A percentile compares a stretch with the other conserved stretches of the same genome.
These are phyloP conservation scores for Pelargonium cotyledonis DNA, from an alignment of 441 rosid species.

Conservation along the genomic window DNA sequence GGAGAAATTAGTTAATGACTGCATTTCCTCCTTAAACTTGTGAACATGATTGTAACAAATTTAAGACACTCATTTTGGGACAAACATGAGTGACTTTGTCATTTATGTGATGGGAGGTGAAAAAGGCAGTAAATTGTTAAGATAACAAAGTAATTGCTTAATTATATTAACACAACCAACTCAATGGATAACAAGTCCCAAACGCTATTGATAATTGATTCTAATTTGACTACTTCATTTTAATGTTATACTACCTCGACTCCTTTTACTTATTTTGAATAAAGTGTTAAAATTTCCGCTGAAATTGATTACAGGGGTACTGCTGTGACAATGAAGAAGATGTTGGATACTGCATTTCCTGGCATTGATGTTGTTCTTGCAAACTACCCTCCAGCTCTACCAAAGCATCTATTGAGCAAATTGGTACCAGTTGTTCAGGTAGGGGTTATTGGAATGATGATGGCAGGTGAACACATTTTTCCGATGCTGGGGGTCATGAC, in stretches of 20 bases:
- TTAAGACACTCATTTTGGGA: too few relatives aligned
- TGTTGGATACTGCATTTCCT: slow-evolving; percentile 31
- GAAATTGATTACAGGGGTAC: slow-evolving; percentile 25
- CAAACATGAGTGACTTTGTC: too few relatives aligned
- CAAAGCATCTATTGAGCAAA: slow-evolving; percentile 22
- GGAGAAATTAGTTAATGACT: too few relatives aligned
- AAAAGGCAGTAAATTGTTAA: too few relatives aligned
- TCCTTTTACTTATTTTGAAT: background rate
- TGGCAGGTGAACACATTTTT: slow-evolving; percentile 30
- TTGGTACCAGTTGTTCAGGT: slow-evolving; percentile 23
- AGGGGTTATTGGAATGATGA: slow-evolving; percentile 24
- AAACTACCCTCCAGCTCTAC: slow-evolving; percentile 23
- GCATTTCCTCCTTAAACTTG: background rate
- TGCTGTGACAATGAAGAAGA: slow-evolving; percentile 25
- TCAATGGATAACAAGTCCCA: too few relatives aligned
- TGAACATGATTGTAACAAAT: too few relatives aligned
- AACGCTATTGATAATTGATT: too few relatives aligned
- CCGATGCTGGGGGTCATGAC: slow-evolving; percentile 20
- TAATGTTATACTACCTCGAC: background rate
- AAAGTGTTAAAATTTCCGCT: background rate
- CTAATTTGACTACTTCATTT: too few relatives aligned
- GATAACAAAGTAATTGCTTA: too few relatives aligned
- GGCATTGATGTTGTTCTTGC: slow-evolving; percentile 24
- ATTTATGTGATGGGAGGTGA: too few relatives aligned
- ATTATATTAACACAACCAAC: too few relatives aligned